A percentile compares a stretch with the other conserved stretches of the same genome.
phyloP scores from a whole-genome alignment of 129 eudicot species.

The Logfia minima region DNA sequence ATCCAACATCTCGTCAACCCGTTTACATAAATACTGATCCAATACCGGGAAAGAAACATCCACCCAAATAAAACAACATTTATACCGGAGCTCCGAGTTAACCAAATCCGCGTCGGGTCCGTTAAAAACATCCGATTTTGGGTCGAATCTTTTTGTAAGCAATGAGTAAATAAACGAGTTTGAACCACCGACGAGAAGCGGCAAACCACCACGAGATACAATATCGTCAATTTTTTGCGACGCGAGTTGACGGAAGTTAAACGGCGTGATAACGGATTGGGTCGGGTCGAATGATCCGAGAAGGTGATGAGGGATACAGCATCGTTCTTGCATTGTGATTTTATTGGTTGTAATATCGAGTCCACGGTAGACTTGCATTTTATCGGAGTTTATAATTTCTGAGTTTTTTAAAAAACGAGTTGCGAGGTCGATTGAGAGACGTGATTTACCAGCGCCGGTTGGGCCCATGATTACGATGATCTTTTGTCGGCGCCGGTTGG shows the following conservation, averaged over 20 bases:
- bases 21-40: slow-evolving; percentile 50
- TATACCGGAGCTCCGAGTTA: slow-evolving; percentile 43
- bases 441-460: slow-evolving; percentile 81
- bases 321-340: slow-evolving; percentile 56
- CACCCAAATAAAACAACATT: slow-evolving; percentile 70
- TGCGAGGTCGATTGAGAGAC: slow-evolving; percentile 65
- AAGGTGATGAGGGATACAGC: slow-evolving; percentile 58
- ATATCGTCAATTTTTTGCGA: slow-evolving; percentile 36
- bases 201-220: slow-evolving; percentile 38
- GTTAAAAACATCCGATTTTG: slow-evolving; percentile 39
- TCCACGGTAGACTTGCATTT: slow-evolving; percentile 71
- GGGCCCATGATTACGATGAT: slow-evolving; percentile 68
- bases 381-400: slow-evolving; percentile 80
- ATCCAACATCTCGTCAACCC: slow-evolving; percentile 86
- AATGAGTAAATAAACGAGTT: slow-evolving; percentile 70
- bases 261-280: slow-evolving; percentile 39
- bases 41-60: slow-evolving; percentile 57
- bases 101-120: slow-evolving; percentile 37
- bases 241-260: slow-evolving; percentile 51
- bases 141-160: slow-evolving; percentile 46
- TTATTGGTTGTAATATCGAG: slow-evolving; percentile 79
- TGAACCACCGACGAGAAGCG: slow-evolving; percentile 80
- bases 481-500: slow-evolving; percentile 36
- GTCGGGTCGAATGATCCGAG: slow-evolving; percentile 59
- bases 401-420: slow-evolving; percentile 38